Evolutionary conservation across 2,329 filamentous ascomycete species (phyloP).

Genomic region (Seiridium cupressi): DNA sequence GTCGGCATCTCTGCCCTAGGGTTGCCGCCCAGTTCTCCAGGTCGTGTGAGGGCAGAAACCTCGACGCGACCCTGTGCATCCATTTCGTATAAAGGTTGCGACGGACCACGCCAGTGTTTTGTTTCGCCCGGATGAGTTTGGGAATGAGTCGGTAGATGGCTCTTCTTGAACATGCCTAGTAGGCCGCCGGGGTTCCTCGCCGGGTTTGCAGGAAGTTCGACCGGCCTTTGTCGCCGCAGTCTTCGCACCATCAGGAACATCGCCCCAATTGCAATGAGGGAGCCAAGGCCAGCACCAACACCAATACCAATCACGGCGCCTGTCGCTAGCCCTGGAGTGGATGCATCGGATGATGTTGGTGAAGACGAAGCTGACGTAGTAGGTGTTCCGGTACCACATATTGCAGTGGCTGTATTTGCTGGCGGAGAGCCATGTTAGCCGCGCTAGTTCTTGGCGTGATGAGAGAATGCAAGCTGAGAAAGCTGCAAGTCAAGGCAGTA

Average conservation of each 20-base stretch:
- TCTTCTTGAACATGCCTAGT: not conserved
- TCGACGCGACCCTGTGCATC: not conserved
- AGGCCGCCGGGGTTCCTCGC: not conserved
- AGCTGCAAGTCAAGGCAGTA: not conserved
- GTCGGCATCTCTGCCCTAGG: conserved; percentile 2
- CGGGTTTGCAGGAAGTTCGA: not conserved
- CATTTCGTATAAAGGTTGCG: not conserved
- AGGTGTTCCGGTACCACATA: not conserved
- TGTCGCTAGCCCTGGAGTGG: not conserved
- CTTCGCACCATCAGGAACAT: not conserved
- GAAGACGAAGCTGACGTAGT: not conserved
- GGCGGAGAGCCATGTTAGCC: not conserved
- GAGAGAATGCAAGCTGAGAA: too few relatives aligned
- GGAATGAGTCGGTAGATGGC: not conserved
- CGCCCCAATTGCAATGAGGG: not conserved
- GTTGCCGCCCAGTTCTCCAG: not conserved
- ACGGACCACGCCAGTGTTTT: not conserved
- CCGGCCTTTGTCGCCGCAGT: not conserved
- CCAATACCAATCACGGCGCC: conserved; percentile 8
- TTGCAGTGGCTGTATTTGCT: not conserved
- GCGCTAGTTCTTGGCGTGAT: not conserved
- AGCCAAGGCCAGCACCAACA: not conserved
- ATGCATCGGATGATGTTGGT: not conserved
- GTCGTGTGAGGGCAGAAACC: not conserved
- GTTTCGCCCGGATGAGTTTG: not conserved